Evolutionary conservation across 352 stramenopile species (phyloP).

Genomic region (Hyaloperonospora arabidopsidis): DNA sequence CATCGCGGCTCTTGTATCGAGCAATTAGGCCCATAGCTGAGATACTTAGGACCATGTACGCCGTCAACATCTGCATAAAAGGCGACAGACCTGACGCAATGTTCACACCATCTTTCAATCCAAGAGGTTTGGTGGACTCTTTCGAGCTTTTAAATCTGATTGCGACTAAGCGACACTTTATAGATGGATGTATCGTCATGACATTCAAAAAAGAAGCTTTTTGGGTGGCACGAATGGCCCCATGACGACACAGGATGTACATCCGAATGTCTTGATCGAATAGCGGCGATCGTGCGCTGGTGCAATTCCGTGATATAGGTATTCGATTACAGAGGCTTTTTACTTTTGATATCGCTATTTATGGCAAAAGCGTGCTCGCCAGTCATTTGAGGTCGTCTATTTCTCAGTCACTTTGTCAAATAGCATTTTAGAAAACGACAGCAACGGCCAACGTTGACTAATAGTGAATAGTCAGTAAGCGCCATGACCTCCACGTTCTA

Average conservation of each 20-base stretch:
- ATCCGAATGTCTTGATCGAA: too few species aligned
- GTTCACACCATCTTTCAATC: conserved; percentile 34
- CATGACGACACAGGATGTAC: too few species aligned
- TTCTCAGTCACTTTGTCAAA: not conserved
- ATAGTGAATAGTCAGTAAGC: not conserved
- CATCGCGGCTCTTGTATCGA: conserved; percentile 49
- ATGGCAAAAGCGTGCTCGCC: conserved; percentile 6
- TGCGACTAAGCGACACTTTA: not conserved
- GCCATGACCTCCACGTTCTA: conserved; percentile 44
- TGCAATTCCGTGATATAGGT: too few species aligned
- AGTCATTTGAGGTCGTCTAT: conserved; percentile 18
- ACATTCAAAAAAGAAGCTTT: not conserved
- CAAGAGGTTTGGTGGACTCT: conserved; percentile 29
- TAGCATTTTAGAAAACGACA: conserved; percentile 18
- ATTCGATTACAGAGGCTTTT: too few species aligned
- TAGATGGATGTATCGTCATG: not conserved
- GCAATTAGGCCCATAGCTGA: conserved; percentile 49
- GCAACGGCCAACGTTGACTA: too few species aligned
- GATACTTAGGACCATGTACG: conserved; percentile 50
- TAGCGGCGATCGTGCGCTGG: too few species aligned
- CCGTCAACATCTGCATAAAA: conserved; percentile 46
- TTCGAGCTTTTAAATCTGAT: conserved; percentile 14
- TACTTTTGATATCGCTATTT: too few species aligned
- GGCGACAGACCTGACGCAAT: conserved; percentile 28
- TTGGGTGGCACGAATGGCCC: too few species aligned